These are phyloP conservation scores for Hypocrella siamensis DNA, from an alignment of 2,329 filamentous ascomycete species.

Conservation along the genomic window DNA sequence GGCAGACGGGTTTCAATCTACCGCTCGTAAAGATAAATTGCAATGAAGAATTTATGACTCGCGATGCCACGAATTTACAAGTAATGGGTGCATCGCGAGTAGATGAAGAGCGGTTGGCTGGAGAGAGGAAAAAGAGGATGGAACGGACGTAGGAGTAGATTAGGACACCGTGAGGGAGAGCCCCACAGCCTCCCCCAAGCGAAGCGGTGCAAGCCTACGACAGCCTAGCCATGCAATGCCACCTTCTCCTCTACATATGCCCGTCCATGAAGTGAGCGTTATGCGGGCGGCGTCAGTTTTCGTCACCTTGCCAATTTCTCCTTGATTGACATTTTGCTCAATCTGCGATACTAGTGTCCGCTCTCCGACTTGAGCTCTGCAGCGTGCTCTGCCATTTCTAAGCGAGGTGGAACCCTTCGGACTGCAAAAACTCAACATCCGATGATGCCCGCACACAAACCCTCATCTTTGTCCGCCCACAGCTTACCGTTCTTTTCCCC, in stretches of 20 bases:
- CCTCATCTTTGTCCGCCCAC: slow-evolving; percentile 6
- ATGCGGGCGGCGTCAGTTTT: too few species aligned
- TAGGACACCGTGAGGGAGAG: slow-evolving; percentile 1
- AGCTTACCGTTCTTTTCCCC: slow-evolving; percentile 4
- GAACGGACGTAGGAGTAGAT: slow-evolving; percentile 12
- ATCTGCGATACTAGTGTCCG: too few species aligned
- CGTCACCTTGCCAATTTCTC: too few species aligned
- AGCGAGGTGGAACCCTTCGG: slow-evolving; percentile 1
- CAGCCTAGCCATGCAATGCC: too few species aligned
- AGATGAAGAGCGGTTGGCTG: slow-evolving; percentile 13
- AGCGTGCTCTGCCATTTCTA: background rate
- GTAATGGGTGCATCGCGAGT: slow-evolving; percentile 13
- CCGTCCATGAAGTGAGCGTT: too few species aligned
- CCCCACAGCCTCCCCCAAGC: slow-evolving; percentile 1
- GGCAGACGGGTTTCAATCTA: slow-evolving; percentile 50
- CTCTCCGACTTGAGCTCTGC: too few species aligned
- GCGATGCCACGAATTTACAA: slow-evolving; percentile 34
- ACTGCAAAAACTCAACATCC: slow-evolving; percentile 6
- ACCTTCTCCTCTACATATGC: too few species aligned
- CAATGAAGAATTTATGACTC: slow-evolving; percentile 15
- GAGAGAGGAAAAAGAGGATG: slow-evolving; percentile 7
- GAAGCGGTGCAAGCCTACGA: too few species aligned
- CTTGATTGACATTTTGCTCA: too few species aligned
- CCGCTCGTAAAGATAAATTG: slow-evolving; percentile 34
- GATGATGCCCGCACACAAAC: slow-evolving; percentile 5